Evolutionary conservation across 306 rosid genomes (phyloP).

Genomic region (Luffa aegyptiaca): DNA sequence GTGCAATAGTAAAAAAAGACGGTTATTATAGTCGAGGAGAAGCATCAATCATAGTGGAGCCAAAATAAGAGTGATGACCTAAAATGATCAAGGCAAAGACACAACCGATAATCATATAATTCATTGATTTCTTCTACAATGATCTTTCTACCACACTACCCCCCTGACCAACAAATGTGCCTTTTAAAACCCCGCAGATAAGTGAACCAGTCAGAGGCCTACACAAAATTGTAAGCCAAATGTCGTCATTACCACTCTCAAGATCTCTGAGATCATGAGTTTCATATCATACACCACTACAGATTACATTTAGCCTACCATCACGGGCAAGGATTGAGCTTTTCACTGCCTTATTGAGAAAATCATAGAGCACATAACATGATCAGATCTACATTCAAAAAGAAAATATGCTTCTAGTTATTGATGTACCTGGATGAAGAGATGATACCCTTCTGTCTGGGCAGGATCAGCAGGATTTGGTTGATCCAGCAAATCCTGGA

Average conservation of each 20-base stretch:
- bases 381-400: not conserved
- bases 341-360: not conserved
- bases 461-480: constrained; percentile 98
- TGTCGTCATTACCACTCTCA: not conserved
- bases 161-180: too few species aligned
- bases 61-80: not conserved
- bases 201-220: too few species aligned
- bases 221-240: not conserved
- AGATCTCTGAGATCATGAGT: not conserved
- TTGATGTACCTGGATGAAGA: constrained; percentile 76
- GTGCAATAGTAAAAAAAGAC: not conserved
- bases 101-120: not conserved
- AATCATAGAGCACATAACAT: not conserved
- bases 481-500: constrained; percentile 87
- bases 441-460: constrained; percentile 97
- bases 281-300: not conserved
- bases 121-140: too few species aligned
- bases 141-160: too few species aligned
- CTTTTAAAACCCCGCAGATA: too few species aligned
- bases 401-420: not conserved
- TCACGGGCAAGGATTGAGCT: not conserved
- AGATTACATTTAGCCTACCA: not conserved
- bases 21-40: not conserved
- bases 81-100: not conserved
- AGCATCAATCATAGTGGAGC: not conserved